These are phyloP conservation scores for Penicillium waksmanii DNA, from an alignment of 495 filamentous ascomycete genomes.

Conservation along the genomic window DNA sequence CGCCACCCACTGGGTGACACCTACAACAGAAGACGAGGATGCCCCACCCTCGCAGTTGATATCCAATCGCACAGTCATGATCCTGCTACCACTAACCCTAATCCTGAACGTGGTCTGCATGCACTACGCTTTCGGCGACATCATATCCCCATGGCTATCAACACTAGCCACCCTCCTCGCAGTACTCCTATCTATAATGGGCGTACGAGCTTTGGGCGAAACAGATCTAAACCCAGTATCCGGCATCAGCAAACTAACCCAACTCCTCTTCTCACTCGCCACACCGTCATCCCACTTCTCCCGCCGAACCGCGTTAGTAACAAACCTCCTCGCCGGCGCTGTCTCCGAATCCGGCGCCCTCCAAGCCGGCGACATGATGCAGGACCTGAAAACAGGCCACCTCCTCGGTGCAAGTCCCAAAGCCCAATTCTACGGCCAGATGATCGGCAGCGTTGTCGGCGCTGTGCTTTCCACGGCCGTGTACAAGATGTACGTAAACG, in stretches of 20 bases:
- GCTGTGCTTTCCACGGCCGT: slow-evolving; percentile 85
- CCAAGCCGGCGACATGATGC: slow-evolving; percentile 97
- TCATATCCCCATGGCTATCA: slow-evolving; percentile 67
- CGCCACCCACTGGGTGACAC: slow-evolving; percentile 14
- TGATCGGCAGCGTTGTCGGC: slow-evolving; percentile 87
- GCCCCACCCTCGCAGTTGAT: slow-evolving; percentile 84
- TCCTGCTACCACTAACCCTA: slow-evolving; percentile 76
- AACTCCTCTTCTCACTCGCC: slow-evolving; percentile 89
- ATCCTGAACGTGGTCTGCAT: slow-evolving; percentile 79
- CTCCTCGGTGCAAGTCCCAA: slow-evolving; percentile 88
- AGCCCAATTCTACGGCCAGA: slow-evolving; percentile 95
- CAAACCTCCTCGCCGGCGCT: slow-evolving; percentile 94
- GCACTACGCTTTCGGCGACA: slow-evolving; percentile 73
- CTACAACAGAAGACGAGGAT: slow-evolving; percentile 59
- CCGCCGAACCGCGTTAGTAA: slow-evolving; percentile 68
- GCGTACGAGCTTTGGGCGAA: slow-evolving; percentile 90
- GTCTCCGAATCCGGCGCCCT: slow-evolving; percentile 85
- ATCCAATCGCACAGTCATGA: slow-evolving; percentile 67
- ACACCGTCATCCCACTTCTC: slow-evolving; percentile 73
- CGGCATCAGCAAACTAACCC: slow-evolving; percentile 94
- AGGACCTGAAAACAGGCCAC: slow-evolving; percentile 97
- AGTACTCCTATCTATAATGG: slow-evolving; percentile 90
- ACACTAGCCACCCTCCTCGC: slow-evolving; percentile 83
- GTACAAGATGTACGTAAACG: slow-evolving; percentile 87
- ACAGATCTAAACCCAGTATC: slow-evolving; percentile 97